phyloP scores from a whole-genome alignment of 2,329 filamentous ascomycete species.

The Thermothelomyces thermophilus region DNA sequence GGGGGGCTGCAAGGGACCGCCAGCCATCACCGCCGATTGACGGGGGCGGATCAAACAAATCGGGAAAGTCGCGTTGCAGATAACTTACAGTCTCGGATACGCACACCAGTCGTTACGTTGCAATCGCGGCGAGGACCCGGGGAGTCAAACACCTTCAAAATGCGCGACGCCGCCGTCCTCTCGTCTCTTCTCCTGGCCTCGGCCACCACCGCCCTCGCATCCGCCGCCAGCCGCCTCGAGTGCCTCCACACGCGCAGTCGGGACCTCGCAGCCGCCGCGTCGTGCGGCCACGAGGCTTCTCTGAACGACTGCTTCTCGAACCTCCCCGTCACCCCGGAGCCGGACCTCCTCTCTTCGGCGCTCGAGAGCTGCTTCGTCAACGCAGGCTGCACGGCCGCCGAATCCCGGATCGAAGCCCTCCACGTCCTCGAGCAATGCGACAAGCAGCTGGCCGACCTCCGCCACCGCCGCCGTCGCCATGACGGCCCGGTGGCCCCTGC shows the following conservation, averaged over 20 bases:
- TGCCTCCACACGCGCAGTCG: conserved; percentile 36
- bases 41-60: neutral
- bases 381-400: conserved; percentile 33
- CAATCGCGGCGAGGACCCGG: conserved; percentile 1
- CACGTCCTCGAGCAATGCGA: conserved; percentile 32
- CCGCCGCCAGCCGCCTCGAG: conserved; percentile 30
- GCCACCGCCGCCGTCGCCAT: conserved; percentile 19
- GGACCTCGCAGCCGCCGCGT: conserved; percentile 35
- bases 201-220: conserved; percentile 29
- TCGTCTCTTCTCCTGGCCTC: conserved; percentile 31
- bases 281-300: conserved; percentile 39
- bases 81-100: neutral
- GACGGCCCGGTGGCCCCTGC: neutral
- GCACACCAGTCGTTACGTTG: neutral
- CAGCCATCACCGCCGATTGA: neutral
- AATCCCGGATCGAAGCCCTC: conserved; percentile 31
- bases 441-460: conserved; percentile 19
- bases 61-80: neutral
- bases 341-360: conserved; percentile 26
- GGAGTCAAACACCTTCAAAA: neutral
- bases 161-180: conserved; percentile 21
- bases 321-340: conserved; percentile 19
- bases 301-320: conserved; percentile 39
- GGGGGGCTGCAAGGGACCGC: neutral
- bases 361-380: conserved; percentile 35